phyloP scores from a whole-genome alignment of 2,329 filamentous ascomycete species.

The Cordyceps javanica region DNA sequence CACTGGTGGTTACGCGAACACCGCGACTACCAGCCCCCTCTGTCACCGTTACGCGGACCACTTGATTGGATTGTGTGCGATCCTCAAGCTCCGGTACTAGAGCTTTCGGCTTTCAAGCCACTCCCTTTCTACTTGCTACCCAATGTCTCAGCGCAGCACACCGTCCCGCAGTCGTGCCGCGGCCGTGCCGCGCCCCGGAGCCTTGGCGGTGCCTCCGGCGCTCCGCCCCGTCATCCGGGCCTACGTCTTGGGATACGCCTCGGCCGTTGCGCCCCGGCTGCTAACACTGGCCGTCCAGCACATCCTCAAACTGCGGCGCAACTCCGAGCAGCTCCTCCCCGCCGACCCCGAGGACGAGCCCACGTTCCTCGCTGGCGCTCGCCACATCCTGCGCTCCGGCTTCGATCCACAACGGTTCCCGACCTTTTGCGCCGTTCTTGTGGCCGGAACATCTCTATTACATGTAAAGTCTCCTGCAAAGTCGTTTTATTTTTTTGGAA shows the following conservation, averaged over 20 bases:
- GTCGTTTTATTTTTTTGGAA: too few relatives aligned
- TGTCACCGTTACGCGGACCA: neutral
- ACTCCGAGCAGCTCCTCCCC: conserved; percentile 22
- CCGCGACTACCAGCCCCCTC: neutral
- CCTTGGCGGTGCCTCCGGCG: conserved; percentile 37
- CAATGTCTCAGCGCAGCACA: neutral
- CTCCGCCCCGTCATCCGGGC: conserved; percentile 53
- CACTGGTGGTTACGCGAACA: neutral
- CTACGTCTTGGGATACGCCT: conserved; percentile 56
- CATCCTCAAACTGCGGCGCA: conserved; percentile 32
- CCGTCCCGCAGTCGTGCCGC: neutral
- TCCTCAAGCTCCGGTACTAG: neutral
- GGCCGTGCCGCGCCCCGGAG: neutral
- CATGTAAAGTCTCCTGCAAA: too few relatives aligned
- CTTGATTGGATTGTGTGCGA: neutral
- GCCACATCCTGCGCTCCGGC: conserved; percentile 42
- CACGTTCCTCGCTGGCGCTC: conserved; percentile 27
- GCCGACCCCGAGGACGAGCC: conserved; percentile 20
- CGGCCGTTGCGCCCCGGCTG: conserved; percentile 50
- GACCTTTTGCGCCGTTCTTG: conserved; percentile 54
- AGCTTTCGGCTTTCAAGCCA: too few relatives aligned
- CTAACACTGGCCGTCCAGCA: conserved; percentile 48
- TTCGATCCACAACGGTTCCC: conserved; percentile 53
- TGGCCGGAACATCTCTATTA: conserved; percentile 56
- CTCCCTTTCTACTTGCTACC: neutral